A percentile compares a stretch with the other conserved stretches of the same genome.
Conservation (phyloP, 2,329 filamentous ascomycete species). For the Fusarium odoratissimum region DNA sequence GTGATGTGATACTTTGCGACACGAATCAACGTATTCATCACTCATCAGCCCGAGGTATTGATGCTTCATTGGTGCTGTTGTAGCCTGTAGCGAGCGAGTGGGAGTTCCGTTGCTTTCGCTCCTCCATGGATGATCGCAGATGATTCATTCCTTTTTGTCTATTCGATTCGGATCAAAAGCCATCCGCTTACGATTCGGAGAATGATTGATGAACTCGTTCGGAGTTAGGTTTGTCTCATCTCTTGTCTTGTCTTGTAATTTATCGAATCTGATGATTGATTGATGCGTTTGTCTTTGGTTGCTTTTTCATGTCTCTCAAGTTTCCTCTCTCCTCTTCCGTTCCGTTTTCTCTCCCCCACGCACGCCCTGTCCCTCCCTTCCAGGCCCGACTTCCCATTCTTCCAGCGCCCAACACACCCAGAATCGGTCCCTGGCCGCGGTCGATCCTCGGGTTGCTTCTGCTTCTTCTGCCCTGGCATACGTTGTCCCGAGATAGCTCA, state of each 20-base stretch:
- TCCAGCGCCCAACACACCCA: constrained; percentile 27
- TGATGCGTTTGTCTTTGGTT: constrained; percentile 17
- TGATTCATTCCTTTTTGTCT: constrained; percentile 16
- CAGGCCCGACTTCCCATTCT: not conserved
- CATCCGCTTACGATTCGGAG: constrained; percentile 7
- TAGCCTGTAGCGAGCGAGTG: constrained; percentile 4
- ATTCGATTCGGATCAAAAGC: constrained; percentile 3
- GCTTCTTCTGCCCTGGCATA: constrained; percentile 25
- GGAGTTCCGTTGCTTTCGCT: constrained; percentile 6
- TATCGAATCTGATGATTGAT: constrained; percentile 6
- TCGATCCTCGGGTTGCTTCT: constrained; percentile 6
- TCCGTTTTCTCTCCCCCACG: constrained; percentile 23
- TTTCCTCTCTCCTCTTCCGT: constrained; percentile 27
- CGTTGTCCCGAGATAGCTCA: constrained; percentile 20
- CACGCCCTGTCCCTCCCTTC: not conserved
- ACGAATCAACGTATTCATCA: constrained; percentile 35
- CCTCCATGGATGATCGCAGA: constrained; percentile 3
- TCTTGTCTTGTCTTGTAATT: not conserved
- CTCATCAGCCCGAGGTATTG: constrained; percentile 7
- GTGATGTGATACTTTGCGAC: constrained; percentile 5
- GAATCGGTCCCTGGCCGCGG: constrained; percentile 20
- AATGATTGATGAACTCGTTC: constrained; percentile 2
- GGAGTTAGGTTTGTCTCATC: constrained; percentile 12
- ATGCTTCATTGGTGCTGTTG: constrained; percentile 26
- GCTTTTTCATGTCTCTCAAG: constrained; percentile 27